phyloP scores from a whole-genome alignment of 176 grass and related monocot species.

The Calamus simplicifolius region DNA sequence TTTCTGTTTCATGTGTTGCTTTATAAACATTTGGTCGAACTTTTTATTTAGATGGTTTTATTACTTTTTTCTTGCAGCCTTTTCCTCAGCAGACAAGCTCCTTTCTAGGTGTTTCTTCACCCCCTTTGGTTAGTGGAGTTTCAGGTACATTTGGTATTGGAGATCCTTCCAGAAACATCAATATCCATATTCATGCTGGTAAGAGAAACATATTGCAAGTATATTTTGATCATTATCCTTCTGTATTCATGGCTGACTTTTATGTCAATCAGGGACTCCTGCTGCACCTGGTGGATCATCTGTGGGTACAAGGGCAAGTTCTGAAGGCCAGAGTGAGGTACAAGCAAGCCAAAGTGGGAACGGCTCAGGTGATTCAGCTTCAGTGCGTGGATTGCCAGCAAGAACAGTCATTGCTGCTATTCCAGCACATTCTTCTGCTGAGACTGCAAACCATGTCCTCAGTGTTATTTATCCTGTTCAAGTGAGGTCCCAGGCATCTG shows the following conservation, averaged over 20 bases:
- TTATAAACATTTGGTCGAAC: too few relatives aligned
- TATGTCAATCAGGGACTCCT: conserved; percentile 29
- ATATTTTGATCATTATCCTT: too few relatives aligned
- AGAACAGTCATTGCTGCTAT: conserved; percentile 59
- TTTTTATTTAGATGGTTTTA: background rate
- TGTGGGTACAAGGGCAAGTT: conserved; percentile 20
- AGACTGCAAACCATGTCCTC: conserved; percentile 46
- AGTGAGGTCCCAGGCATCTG: conserved; percentile 43
- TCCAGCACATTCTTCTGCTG: conserved; percentile 38
- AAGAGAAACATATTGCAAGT: background rate
- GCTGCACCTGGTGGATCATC: conserved; percentile 28
- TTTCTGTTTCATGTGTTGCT: too few relatives aligned
- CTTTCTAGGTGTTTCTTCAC: conserved; percentile 38
- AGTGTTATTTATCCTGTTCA: conserved; percentile 76
- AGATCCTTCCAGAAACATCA: conserved; percentile 43
- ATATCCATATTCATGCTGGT: conserved; percentile 31
- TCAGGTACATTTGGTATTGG: conserved; percentile 48
- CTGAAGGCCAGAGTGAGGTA: conserved; percentile 31
- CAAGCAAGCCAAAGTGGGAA: conserved; percentile 35
- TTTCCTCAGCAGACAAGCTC: conserved; percentile 53
- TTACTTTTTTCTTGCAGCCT: conserved; percentile 39
- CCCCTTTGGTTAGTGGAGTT: conserved; percentile 50
- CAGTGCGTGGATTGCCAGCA: conserved; percentile 51
- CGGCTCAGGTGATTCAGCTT: conserved; percentile 25
- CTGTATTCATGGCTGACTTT: too few relatives aligned